phyloP scores from a whole-genome alignment of 495 filamentous ascomycete genomes.

The Pyrenopolyporus hunteri region DNA sequence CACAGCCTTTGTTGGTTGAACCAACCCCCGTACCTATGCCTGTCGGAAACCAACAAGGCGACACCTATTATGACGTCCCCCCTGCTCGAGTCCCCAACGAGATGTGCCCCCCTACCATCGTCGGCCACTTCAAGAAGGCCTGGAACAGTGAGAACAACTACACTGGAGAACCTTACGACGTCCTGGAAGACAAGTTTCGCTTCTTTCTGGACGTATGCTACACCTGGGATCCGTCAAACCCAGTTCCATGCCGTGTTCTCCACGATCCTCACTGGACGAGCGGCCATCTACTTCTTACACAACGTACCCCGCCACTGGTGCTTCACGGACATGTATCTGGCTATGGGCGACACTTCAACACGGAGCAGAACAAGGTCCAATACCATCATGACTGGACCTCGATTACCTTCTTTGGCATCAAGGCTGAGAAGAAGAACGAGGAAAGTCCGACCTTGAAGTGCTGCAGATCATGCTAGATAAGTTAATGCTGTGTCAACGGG shows the following conservation, averaged over 20 bases:
- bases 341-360: not conserved
- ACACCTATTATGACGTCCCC: not conserved
- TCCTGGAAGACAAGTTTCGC: not conserved
- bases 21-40: not conserved
- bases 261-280: not conserved
- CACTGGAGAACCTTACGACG: not conserved
- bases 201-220: not conserved
- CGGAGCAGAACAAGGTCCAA: not conserved
- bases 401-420: not conserved
- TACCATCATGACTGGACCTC: slow-evolving; percentile 5
- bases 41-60: not conserved
- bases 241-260: slow-evolving; percentile 2
- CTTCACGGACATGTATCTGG: slow-evolving; percentile 5
- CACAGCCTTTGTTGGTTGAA: not conserved
- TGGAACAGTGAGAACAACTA: slow-evolving; percentile 4
- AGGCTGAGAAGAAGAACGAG: slow-evolving; percentile 1
- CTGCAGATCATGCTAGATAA: not conserved
- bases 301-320: not conserved
- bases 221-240: not conserved
- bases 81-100: not conserved
- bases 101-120: not conserved
- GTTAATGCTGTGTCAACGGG: not conserved
- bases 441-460: not conserved
- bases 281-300: not conserved
- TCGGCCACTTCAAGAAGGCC: slow-evolving; percentile 4